Base-by-base conservation (phyloP, 164 flowering plant genomes). In the Chloranthus sessilifolius region DNA sequence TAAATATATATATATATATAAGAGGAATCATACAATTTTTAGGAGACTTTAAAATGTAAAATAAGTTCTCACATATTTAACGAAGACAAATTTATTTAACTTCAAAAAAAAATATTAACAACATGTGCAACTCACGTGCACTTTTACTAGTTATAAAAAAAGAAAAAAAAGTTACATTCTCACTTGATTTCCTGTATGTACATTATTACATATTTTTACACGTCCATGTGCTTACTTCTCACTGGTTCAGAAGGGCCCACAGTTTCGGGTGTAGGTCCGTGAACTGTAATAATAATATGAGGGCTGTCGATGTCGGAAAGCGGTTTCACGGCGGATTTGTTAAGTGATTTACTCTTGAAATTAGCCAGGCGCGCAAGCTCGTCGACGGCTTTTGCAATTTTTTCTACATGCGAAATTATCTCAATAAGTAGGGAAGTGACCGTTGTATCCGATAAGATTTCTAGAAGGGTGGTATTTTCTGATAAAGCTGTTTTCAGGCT, bases 341-440 rank as follows among this genome's bases (percentile, higher is more conserved):
- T 29, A 23, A 42, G 48, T 4, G 58, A 43, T 0, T 23, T 30
- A 26, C 43, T 34, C 38, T 53, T 53, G 58, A 53, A 53, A 23
- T 43, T 43, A 5, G 49, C 48, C 16, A 30, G 14, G 5, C 63
- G 50, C 0, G 80, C 78, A 3, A 87, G 88, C 23, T 79, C 81
- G 23, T 62, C 56, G 19, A 80, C 76, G 0, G 79, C 53, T 10
- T 75, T 79, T 0, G 61, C 64, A 17, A 87, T 67, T 42, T 62
- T 60, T 47, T 76, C 75, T 0, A 74, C 69, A 66, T 74, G 74
- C n/a, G 47, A 16, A 4, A 73, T 70, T 10, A 76, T 53, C 31
- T 81, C 88, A 10, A 72, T 55, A 12, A 79, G 78, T 5, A 81
- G 41, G 3, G 86, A 73, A 21, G 82, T 72, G 3, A 77, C 73